Conservation (phyloP, 805 yeast species). For the Komagataella pastoris region DNA sequence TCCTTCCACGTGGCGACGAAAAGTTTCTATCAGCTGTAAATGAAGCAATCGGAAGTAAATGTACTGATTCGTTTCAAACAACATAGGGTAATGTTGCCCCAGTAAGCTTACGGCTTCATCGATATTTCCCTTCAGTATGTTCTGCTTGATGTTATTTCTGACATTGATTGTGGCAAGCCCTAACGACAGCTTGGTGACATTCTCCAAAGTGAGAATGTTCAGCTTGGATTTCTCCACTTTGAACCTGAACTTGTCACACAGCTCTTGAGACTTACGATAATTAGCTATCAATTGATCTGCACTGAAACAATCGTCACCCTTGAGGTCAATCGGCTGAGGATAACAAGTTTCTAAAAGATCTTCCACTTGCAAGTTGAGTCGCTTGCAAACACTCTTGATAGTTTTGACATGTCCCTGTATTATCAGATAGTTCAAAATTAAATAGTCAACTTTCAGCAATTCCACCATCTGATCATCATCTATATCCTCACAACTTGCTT, state of each 20-base stretch:
- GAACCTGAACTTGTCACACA: neutral
- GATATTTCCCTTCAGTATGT: constrained; percentile 48
- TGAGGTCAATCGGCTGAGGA: neutral
- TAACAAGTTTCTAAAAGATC: neutral
- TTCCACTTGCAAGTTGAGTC: constrained; percentile 24
- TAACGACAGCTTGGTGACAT: constrained; percentile 8
- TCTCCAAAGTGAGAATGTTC: constrained; percentile 5
- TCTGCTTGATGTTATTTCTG: constrained; percentile 37
- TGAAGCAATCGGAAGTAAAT: constrained; percentile 64
- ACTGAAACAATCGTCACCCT: neutral
- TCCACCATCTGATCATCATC: neutral
- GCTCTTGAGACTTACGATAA: neutral
- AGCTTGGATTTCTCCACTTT: neutral
- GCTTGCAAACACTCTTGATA: constrained; percentile 46
- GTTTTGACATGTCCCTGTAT: constrained; percentile 69
- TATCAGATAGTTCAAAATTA: constrained; percentile 62
- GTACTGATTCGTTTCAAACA: constrained; percentile 48
- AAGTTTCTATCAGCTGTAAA: constrained; percentile 70
- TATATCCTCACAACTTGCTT: neutral
- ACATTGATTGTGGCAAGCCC: constrained; percentile 39
- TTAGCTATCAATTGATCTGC: neutral
- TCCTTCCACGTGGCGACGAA: constrained; percentile 33
- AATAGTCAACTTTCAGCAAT: constrained; percentile 23
- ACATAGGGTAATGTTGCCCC: constrained; percentile 46
- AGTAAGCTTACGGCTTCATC: constrained; percentile 42